Percentiles rank a stretch among this genome's conserved stretches.
These are phyloP conservation scores for Cytospora piceae DNA, from an alignment of 2,329 filamentous ascomycete species.

Conservation along the genomic window DNA sequence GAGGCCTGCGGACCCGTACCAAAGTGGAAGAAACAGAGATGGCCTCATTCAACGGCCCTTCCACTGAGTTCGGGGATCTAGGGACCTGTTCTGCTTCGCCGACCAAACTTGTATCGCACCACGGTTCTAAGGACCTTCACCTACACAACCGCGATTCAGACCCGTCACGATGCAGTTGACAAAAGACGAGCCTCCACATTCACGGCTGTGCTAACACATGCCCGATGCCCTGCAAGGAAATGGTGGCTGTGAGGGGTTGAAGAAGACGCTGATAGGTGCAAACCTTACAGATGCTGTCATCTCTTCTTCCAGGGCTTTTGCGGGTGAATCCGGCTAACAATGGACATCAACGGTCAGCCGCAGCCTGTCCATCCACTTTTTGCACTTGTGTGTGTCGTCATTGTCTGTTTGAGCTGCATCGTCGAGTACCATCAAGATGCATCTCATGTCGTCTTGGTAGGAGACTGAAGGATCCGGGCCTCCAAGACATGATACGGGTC, in stretches of 20 bases:
- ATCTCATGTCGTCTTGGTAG: slow-evolving; percentile 1
- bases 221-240: background rate
- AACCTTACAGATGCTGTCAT: background rate
- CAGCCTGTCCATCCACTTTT: background rate
- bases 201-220: background rate
- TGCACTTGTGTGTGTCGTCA: background rate
- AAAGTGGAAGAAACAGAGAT: background rate
- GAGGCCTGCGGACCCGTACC: background rate
- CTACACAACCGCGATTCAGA: background rate
- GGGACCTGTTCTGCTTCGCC: background rate
- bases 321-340: background rate
- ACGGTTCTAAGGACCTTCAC: background rate
- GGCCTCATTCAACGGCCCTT: background rate
- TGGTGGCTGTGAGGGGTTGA: background rate
- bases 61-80: background rate
- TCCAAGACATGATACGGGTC: slow-evolving; percentile 18
- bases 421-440: background rate
- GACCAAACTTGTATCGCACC: background rate
- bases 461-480: slow-evolving; percentile 11
- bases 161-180: background rate
- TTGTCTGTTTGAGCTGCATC: slow-evolving; percentile 1
- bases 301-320: background rate
- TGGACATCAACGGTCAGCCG: background rate
- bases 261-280: background rate
- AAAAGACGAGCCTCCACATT: background rate